A percentile compares a stretch with the other conserved stretches of the same genome.
phyloP scores from a whole-genome alignment of 192 early-diverging fungal genomes.

The Thoreauomyces humboldtii region DNA sequence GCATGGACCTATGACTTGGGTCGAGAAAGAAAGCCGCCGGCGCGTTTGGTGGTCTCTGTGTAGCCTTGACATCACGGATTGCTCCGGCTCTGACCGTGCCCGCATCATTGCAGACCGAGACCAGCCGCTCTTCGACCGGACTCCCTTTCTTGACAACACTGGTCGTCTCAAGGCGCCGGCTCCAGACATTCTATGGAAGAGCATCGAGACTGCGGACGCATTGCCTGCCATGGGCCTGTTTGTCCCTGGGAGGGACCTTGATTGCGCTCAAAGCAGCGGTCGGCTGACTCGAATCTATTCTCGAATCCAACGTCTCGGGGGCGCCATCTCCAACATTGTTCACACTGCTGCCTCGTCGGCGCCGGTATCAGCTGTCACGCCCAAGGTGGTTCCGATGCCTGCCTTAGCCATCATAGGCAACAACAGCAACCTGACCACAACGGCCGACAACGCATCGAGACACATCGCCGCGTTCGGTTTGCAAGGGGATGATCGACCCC shows the following conservation, averaged over 20 bases:
- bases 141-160: slow-evolving; percentile 1
- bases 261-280: slow-evolving; percentile 12
- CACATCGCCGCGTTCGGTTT: slow-evolving; percentile 5
- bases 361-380: neutral
- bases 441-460: neutral
- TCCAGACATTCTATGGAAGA: slow-evolving; percentile 20
- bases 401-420: too few species aligned
- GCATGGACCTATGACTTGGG: slow-evolving; percentile 26
- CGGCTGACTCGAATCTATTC: slow-evolving; percentile 4
- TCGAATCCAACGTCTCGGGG: slow-evolving; percentile 9
- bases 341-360: slow-evolving; percentile 1
- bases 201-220: slow-evolving; percentile 3
- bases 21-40: slow-evolving; percentile 40
- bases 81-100: neutral
- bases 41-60: slow-evolving; percentile 44
- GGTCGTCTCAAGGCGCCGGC: slow-evolving; percentile 14
- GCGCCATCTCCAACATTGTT: slow-evolving; percentile 3
- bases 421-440: too few species aligned
- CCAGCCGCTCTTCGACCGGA: slow-evolving; percentile 18
- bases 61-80: slow-evolving; percentile 13
- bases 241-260: slow-evolving; percentile 15
- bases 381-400: neutral
- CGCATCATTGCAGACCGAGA: slow-evolving; percentile 8
- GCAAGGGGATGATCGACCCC: too few species aligned
- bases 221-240: slow-evolving; percentile 25